Base-by-base conservation (phyloP, 2,329 filamentous ascomycete genomes). In the Xylariomycetidae sp. region DNA sequence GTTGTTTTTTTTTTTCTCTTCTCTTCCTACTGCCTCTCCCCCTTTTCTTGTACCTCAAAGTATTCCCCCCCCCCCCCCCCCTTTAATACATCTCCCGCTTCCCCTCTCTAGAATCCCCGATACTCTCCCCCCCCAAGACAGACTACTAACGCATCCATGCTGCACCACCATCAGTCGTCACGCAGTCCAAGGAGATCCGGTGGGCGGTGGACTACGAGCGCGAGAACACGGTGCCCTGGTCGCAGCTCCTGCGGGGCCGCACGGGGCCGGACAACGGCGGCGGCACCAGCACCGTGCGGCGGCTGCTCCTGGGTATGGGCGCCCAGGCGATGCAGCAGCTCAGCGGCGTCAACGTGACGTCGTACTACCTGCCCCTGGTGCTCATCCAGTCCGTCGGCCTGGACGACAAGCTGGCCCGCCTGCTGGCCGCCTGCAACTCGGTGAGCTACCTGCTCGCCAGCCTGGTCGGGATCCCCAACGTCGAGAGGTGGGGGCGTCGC, bases 301-400 rank as follows among this genome's bases (percentile, higher is more conserved):
- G 33, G 14, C 33, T 35, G 5, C 23, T 40, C 9, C 37, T 40
- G 7, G 37, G 37, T 5, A 40, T 40, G 25, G 43, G 46, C n/a
- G 45, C 40, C 14, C 42, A 49, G 20, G 26, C 44, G 10, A 51
- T 49, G 37, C 46, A 50, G 34, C 44, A 49, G 28, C 44, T 46
- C 12, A 41, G 31, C 17, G 44, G 42, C 19, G 37, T 46, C 6
- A 48, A 49, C 28, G 41, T 25, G 57, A 57, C 14, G 33, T 52
- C 5, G 56, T 58, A 58, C 28, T 56, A 58, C 31, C 48, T 76
- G 0, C 70, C 72, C 0, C 66, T 66, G 0, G 67, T 77, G 0
- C 53, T 77, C 2, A 74, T 72, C 26, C 50, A 64, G 18, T 72
- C 65, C 3, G 71, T 77, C 1, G 69, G 71, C 0, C 56, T 77